phyloP scores from a whole-genome alignment of 2,329 filamentous ascomycete species.

The Fusarium nygamai region DNA sequence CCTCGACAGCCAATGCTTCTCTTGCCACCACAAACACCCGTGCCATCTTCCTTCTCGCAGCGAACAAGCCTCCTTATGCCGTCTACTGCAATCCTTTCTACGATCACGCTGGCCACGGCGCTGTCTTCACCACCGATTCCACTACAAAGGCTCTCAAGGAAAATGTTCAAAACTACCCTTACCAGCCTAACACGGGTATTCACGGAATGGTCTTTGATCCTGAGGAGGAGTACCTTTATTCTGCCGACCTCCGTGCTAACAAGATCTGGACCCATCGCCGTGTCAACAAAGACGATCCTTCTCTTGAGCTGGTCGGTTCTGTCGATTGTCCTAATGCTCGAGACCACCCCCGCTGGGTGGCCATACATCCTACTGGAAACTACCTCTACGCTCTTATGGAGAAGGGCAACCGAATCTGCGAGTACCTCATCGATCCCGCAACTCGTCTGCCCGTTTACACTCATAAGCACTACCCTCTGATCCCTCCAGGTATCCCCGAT shows the following conservation, averaged over 20 bases:
- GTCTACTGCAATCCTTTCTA: slow-evolving; percentile 95
- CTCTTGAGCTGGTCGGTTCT: slow-evolving; percentile 74
- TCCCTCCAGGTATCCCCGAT: slow-evolving; percentile 74
- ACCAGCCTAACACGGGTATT: slow-evolving; percentile 75
- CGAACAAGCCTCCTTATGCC: slow-evolving; percentile 78
- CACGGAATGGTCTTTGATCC: slow-evolving; percentile 86
- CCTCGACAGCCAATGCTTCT: slow-evolving; percentile 68
- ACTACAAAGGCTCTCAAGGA: slow-evolving; percentile 65
- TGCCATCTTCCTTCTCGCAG: slow-evolving; percentile 88
- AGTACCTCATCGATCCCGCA: slow-evolving; percentile 80
- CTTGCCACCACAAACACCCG: slow-evolving; percentile 80
- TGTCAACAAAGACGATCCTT: slow-evolving; percentile 50
- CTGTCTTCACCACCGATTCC: slow-evolving; percentile 73
- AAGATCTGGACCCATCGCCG: slow-evolving; percentile 88
- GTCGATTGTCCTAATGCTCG: slow-evolving; percentile 74
- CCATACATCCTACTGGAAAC: slow-evolving; percentile 79
- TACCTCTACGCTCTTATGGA: slow-evolving; percentile 92
- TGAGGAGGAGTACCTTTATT: slow-evolving; percentile 79
- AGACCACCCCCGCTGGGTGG: slow-evolving; percentile 90
- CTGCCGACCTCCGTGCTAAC: slow-evolving; percentile 80
- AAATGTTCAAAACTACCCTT: slow-evolving; percentile 78
- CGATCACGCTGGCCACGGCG: slow-evolving; percentile 82
- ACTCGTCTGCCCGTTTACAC: slow-evolving; percentile 84
- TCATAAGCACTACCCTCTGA: slow-evolving; percentile 78
- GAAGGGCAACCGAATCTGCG: slow-evolving; percentile 83